Base-by-base conservation (phyloP, 2,329 filamentous ascomycete species). In the Aureobasidium sp. region DNA sequence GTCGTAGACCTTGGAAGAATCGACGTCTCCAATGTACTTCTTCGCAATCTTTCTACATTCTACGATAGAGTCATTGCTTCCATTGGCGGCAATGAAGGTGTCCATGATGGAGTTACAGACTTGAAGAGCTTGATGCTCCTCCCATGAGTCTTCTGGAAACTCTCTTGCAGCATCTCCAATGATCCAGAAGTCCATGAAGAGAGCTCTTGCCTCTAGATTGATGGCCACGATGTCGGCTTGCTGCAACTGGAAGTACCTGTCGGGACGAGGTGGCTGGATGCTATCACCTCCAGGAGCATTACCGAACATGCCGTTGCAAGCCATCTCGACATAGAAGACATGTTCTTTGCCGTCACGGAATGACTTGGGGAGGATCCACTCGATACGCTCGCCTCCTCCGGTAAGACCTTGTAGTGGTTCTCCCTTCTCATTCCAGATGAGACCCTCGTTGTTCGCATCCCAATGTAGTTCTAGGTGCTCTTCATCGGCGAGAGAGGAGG, bases 291-390 rank as follows among this genome's bases (percentile, higher is more conserved):
- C 88, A 0, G 88, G 82, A 0, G 91, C 88, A 73, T 96, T 96
- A 68, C 94, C 94, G 76, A 97, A 97, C 92, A 97, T 97, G 74
- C 88, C 87, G 74, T 99, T 99, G 77, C 94, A 97, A 22, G 94
- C 94, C 90, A 97, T 96, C 77, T 99, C 94, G 66, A 99, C 87
- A 74, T 97, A 99, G 69, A 99, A 89, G 19, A 82, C 85, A 73
- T 97, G 92, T 69, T 91, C 84, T 72, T 93, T 86, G 59, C 91
- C 92, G 73, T 96, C 90, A 64, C 89, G 84, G 77, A 89, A 96
- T 17, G 80, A 79, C 56, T 90, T 80, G 9, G 94, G 93, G 48
- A 99, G 80, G 63, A 96, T 85, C 92, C 93, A 99, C 75, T 97
- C 91, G 17, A 87, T 82, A 60, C 94, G 84, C 70, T 99, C 94